A percentile compares a stretch with the other conserved stretches of the same genome.
Evolutionary conservation across 805 yeast genomes (phyloP).

Genomic region (Debaryomyces hansenii): DNA sequence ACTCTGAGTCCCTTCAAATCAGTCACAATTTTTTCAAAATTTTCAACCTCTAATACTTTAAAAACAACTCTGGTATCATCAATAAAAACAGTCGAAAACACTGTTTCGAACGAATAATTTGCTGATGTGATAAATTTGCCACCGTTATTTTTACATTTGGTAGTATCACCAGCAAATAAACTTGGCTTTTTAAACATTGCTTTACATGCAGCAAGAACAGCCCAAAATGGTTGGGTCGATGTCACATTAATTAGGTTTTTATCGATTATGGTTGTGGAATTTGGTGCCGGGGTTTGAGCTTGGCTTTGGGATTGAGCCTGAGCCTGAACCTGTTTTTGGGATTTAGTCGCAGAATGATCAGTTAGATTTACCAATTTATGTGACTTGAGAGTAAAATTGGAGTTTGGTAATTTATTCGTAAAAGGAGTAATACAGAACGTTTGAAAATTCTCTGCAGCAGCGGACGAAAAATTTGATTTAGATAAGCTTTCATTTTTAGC

Average conservation of each 20-base stretch:
- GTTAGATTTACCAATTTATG: background rate
- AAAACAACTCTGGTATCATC: slow-evolving; percentile 32
- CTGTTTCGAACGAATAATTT: background rate
- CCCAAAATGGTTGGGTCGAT: slow-evolving; percentile 41
- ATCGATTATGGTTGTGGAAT: background rate
- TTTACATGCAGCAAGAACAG: slow-evolving; percentile 40
- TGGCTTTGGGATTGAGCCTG: background rate
- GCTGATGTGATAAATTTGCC: slow-evolving; percentile 14
- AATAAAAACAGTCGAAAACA: slow-evolving; percentile 20
- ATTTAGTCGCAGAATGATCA: background rate
- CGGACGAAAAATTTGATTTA: slow-evolving; percentile 4
- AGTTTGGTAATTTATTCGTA: background rate
- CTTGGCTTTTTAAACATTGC: slow-evolving; percentile 26
- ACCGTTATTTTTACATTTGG: slow-evolving; percentile 23
- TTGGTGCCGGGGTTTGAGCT: background rate
- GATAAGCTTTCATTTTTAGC: background rate
- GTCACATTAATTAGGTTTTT: slow-evolving; percentile 7
- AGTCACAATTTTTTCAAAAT: slow-evolving; percentile 2
- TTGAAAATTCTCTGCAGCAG: slow-evolving; percentile 26
- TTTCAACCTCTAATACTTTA: slow-evolving; percentile 17
- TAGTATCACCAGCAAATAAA: slow-evolving; percentile 30
- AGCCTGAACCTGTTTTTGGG: background rate
- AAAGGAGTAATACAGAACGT: slow-evolving; percentile 26
- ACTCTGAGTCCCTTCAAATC: slow-evolving; percentile 14
- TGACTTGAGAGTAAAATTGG: background rate